Conservation (phyloP, 345 rosid genomes). For the Gossypium anomalum region DNA sequence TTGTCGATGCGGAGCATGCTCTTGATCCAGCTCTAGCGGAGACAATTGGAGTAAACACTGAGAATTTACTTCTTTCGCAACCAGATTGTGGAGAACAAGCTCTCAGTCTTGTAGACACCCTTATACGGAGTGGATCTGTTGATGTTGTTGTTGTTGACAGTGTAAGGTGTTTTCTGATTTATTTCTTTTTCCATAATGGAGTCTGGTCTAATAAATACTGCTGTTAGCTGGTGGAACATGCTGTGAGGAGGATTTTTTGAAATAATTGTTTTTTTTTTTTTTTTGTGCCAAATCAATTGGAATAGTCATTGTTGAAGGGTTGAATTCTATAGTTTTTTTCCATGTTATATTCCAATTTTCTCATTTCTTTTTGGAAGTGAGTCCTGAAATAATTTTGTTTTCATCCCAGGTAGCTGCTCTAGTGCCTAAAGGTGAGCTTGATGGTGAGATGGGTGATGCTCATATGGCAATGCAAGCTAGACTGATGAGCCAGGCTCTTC, state of each 20-base stretch:
- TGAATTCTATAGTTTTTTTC: background rate
- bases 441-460: constrained; percentile 99
- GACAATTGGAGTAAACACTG: constrained; percentile 85
- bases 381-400: background rate
- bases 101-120: constrained; percentile 89
- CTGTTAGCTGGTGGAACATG: background rate
- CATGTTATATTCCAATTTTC: background rate
- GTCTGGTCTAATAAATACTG: background rate
- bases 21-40: constrained; percentile 85
- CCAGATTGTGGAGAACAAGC: constrained; percentile 99
- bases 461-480: constrained; percentile 99
- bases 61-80: constrained; percentile 88
- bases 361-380: background rate
- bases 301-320: background rate
- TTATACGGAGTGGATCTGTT: constrained; percentile 88
- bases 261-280: background rate
- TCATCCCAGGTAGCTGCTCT: constrained; percentile 88
- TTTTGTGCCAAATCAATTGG: background rate
- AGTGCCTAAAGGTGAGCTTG: constrained; percentile 97
- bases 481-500: constrained; percentile 98
- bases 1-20: constrained; percentile 98
- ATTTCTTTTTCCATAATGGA: constrained; percentile 4
- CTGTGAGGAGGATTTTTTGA: background rate
- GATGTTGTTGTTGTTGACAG: constrained; percentile 96
- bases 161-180: constrained; percentile 52